A percentile compares a stretch with the other conserved stretches of the same genome.
Evolutionary conservation across 2,329 filamentous ascomycete species (phyloP).

Genomic region (Calycina marina): DNA sequence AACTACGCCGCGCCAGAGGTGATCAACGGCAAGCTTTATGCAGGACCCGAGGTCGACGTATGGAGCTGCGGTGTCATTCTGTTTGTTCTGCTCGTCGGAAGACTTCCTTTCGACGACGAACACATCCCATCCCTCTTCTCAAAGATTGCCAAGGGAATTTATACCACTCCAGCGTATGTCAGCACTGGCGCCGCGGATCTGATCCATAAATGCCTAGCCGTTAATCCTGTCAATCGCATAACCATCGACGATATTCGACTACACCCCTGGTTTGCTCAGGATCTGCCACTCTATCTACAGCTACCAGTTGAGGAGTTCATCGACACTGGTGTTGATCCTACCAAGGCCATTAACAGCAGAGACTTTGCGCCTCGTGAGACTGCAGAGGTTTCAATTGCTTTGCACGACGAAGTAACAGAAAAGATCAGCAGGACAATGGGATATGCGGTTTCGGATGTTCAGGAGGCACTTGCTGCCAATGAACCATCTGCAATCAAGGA

Average conservation of each 20-base stretch:
- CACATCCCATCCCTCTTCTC: slow-evolving; percentile 96
- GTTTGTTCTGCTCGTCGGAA: slow-evolving; percentile 66
- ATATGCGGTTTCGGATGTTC: slow-evolving; percentile 86
- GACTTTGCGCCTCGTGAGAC: slow-evolving; percentile 70
- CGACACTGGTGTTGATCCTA: slow-evolving; percentile 86
- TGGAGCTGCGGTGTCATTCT: slow-evolving; percentile 95
- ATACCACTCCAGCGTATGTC: slow-evolving; percentile 84
- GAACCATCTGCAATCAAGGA: slow-evolving; percentile 98
- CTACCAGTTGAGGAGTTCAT: slow-evolving; percentile 83
- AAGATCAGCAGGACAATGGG: slow-evolving; percentile 98
- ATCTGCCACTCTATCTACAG: slow-evolving; percentile 74
- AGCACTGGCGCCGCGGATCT: slow-evolving; percentile 67
- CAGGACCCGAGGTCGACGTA: slow-evolving; percentile 93
- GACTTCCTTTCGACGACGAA: slow-evolving; percentile 92
- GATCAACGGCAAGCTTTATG: slow-evolving; percentile 94
- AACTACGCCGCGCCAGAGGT: slow-evolving; percentile 98
- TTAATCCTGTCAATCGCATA: slow-evolving; percentile 86
- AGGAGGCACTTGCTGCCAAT: slow-evolving; percentile 79
- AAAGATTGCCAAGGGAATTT: slow-evolving; percentile 91
- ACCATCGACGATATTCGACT: slow-evolving; percentile 87
- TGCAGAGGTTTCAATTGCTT: slow-evolving; percentile 67
- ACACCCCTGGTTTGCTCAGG: slow-evolving; percentile 86
- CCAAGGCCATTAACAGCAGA: slow-evolving; percentile 74
- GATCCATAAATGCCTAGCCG: slow-evolving; percentile 87
- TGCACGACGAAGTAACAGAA: slow-evolving; percentile 83